Conservation (phyloP, 805 yeast species). For the Kluyveromyces siamensis region DNA sequence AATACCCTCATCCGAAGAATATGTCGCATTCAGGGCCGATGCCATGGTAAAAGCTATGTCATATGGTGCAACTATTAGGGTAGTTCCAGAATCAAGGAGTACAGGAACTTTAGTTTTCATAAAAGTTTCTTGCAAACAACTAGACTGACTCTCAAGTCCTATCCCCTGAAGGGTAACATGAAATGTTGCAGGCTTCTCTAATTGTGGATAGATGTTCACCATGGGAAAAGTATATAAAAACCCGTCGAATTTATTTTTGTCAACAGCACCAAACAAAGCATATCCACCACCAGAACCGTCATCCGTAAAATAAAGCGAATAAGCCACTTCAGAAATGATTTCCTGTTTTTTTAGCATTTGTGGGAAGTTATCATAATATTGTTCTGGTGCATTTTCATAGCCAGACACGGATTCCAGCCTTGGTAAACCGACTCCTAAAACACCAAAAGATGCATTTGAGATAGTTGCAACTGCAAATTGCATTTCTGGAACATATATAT, state of each 20-base stretch:
- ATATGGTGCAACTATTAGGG: conserved; percentile 39
- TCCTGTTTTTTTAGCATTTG: conserved; percentile 44
- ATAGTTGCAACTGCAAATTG: conserved; percentile 61
- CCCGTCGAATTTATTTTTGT: conserved; percentile 45
- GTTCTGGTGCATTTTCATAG: conserved; percentile 15
- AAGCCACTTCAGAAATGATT: conserved; percentile 40
- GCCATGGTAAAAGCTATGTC: conserved; percentile 23
- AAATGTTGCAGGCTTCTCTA: conserved; percentile 31
- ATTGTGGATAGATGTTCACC: conserved; percentile 33
- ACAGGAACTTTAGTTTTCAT: conserved; percentile 27
- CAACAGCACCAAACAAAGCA: conserved; percentile 58
- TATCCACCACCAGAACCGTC: conserved; percentile 34
- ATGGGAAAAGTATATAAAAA: conserved; percentile 37
- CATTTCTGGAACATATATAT: conserved; percentile 36
- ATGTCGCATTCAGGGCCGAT: conserved; percentile 29
- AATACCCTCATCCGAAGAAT: conserved; percentile 28
- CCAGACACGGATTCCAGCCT: conserved; percentile 45
- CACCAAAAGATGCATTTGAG: conserved; percentile 52
- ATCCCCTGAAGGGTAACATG: conserved; percentile 41
- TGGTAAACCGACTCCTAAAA: conserved; percentile 57
- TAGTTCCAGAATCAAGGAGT: conserved; percentile 51
- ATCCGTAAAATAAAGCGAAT: conserved; percentile 47
- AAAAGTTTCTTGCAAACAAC: conserved; percentile 14
- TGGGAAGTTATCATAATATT: conserved; percentile 54
- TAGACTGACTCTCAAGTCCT: conserved; percentile 15